phyloP scores from a whole-genome alignment of 129 eudicot species.

The Centella asiatica region DNA sequence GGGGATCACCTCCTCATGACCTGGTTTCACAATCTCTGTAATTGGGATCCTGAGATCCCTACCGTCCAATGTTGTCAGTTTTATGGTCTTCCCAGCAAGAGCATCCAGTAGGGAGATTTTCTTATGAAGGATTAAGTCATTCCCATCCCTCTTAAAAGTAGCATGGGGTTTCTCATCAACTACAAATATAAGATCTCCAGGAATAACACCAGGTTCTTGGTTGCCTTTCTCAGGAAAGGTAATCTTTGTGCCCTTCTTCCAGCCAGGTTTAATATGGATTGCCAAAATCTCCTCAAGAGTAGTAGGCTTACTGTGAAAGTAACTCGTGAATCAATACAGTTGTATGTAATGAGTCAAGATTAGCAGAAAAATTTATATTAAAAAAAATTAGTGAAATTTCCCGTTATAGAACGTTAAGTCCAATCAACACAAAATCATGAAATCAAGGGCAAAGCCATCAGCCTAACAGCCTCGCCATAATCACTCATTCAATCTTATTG shows the following conservation, averaged over 20 bases:
- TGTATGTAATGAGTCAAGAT: background rate
- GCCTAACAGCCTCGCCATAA: no score
- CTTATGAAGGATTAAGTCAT: conserved; percentile 54
- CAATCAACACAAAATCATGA: background rate
- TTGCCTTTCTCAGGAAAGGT: conserved; percentile 84
- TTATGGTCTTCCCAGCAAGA: conserved; percentile 65
- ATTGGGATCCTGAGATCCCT: conserved; percentile 38
- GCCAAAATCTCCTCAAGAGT: conserved; percentile 65
- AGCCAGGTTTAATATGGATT: conserved; percentile 72
- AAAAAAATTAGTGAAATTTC: no score
- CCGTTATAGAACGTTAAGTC: no score
- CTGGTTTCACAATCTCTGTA: conserved; percentile 56
- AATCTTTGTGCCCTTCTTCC: conserved; percentile 84
- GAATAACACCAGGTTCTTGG: conserved; percentile 60
- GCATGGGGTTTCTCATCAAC: conserved; percentile 74
- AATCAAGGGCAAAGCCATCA: no score
- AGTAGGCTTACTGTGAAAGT: conserved; percentile 54
- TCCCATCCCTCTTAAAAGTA: conserved; percentile 67
- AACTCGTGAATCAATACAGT: conserved; percentile 4
- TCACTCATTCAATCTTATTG: background rate
- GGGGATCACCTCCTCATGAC: conserved; percentile 45
- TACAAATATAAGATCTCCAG: conserved; percentile 72
- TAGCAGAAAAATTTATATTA: background rate
- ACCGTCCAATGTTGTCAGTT: conserved; percentile 56
- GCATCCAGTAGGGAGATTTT: conserved; percentile 67